Percentiles rank a stretch among this genome's conserved stretches.
Evolutionary conservation across 768 basidiomycete species (phyloP).

Genomic region (Kwoniella mangroviensis): DNA sequence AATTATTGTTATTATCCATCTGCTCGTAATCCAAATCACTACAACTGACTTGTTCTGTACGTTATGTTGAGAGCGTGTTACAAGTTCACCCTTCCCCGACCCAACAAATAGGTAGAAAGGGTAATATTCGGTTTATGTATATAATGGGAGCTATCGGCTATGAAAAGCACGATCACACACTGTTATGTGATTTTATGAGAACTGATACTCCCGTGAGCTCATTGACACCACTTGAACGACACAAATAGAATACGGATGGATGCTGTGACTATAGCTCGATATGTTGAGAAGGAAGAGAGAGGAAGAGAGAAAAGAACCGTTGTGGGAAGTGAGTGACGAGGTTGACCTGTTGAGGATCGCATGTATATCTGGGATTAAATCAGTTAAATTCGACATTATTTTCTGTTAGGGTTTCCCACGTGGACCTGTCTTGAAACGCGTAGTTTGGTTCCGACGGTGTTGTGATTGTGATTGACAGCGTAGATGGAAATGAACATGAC

Average conservation of each 20-base stretch:
- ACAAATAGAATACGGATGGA: conserved; percentile 5
- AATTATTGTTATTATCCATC: conserved; percentile 20
- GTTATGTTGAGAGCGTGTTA: neutral
- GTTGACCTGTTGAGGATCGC: neutral
- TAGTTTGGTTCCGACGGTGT: conserved; percentile 9
- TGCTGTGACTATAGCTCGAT: neutral
- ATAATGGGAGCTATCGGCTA: neutral
- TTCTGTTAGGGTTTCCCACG: neutral
- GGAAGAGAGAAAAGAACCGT: neutral
- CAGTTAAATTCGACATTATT: conserved; percentile 5
- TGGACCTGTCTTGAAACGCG: neutral
- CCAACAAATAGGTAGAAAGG: neutral
- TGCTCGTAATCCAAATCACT: conserved; percentile 2
- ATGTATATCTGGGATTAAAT: conserved; percentile 11
- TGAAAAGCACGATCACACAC: neutral
- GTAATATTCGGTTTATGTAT: neutral
- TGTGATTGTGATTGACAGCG: neutral
- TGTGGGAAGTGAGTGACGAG: neutral
- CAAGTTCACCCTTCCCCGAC: neutral
- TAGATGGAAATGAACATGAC: neutral
- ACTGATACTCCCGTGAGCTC: conserved; percentile 5
- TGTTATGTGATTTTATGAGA: neutral
- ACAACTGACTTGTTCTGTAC: conserved; percentile 2
- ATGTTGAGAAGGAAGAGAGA: conserved; percentile 1
- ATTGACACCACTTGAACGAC: conserved; percentile 2